Base-by-base conservation (phyloP, 352 stramenopile species). In the Phytophthora multivora region DNA sequence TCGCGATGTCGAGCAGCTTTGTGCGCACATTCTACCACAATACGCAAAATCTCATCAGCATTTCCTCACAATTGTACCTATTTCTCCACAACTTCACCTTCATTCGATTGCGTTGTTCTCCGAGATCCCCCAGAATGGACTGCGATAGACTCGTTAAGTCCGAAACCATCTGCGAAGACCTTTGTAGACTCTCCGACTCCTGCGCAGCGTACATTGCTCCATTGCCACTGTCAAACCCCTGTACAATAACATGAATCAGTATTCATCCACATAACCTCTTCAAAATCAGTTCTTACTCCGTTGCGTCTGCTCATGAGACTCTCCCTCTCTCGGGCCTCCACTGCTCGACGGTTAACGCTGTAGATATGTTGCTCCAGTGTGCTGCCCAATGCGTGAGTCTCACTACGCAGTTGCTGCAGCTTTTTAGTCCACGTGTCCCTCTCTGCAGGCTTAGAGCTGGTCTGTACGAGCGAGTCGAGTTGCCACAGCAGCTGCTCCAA, bases 291-390 rank as follows among this genome's bases (percentile, higher is more conserved):
- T 49, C 43, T 50, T 63, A 89, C 80, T 21, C 51, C 78, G 33
- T 80, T 81, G 16, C 83, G 68, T 53, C 86, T 79, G 38, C 67
- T 89, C 42, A 95, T 69, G 33, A 95, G 76, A 62, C 77, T 89
- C 64, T 95, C 80, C 25, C 86, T 78, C 54, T 95, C 86, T 36
- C 81, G 68, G 19, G 77, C 77, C 55, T 95, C 83, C 19, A 93
- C 78, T 3, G 77, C 75, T 9, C 80, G 83, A 33, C 83, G 73
- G 51, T 71, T 95, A 30, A 75, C 73, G 51, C 71, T 76, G 59
- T 89, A 92, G 28, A 92, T 84, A 43, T 91, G 86, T 64, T 90
- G 83, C 64, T 95, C 86, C 31, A 95, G 69, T 5, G 81, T 91
- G 48, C 70, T 70, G 23, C 80, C 82, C 1, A 95, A 60, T 41